Evolutionary conservation across 2,329 filamentous ascomycete genomes (phyloP), one percentile per base, ranked within the genome.

Genomic region (Epichloe coenophiala): DNA sequence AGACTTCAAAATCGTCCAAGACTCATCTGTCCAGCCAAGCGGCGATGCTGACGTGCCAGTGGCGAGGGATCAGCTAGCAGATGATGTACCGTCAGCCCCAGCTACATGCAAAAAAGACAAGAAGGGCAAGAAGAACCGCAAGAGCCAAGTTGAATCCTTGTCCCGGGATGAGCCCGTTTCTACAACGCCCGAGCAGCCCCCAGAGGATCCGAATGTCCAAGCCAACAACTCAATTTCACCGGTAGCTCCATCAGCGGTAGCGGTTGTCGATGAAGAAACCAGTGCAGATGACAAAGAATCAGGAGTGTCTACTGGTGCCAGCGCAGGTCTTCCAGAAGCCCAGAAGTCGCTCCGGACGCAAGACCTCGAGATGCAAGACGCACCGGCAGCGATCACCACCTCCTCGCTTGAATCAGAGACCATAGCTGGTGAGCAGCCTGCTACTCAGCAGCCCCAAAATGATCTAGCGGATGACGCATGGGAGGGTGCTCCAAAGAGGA

Each of bases 71-170:
- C 51, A 49, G 36, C 42, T 15, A 33, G 36, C 48, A 39, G 52
- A 55, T 40, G 55, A 56, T 9, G 50, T 56, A 27, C 47, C 46
- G 41, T 36, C 54, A 8, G 23, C 17, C 21, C 50, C 50, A 9
- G 27, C 35, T 11, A 47, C 53, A 31, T 55, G 48, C 7, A 60
- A 60, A 41, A 59, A 57, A 36, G 55, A 55, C 23, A 57, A 57
- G 27, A 58, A 55, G 27, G 48, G 52, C 40, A 54, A 59, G 48
- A 52, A 60, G 40, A 51, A 48, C 31, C 45, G 38, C 3, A 42
- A 47, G 37, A 52, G 44, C 21, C 53, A 56, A 49, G 21, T 41
- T 23, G 54, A 53, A 6, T 23, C 40, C 33, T 23, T 50, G 35
- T 41, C 51, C 23, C 45, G 23, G 49, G 45, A 33, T 5, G 45